A percentile compares a stretch with the other conserved stretches of the same genome.
These are phyloP conservation scores for Funneliformis geosporum DNA, from an alignment of 192 early-diverging fungal species.

Conservation along the genomic window DNA sequence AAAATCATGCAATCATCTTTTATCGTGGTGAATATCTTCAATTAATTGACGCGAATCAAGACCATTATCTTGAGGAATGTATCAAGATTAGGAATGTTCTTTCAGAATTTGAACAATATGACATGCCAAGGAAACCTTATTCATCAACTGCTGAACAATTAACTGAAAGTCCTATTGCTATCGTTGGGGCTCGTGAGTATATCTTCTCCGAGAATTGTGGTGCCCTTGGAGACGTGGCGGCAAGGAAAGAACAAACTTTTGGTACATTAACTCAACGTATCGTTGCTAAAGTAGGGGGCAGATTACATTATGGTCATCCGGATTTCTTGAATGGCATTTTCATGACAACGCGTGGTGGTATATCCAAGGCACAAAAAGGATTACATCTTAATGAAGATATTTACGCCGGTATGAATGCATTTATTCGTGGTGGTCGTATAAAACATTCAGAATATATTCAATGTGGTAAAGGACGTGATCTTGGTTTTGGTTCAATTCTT, in stretches of 20 bases:
- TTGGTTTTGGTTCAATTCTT: constrained; percentile 86
- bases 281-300: constrained; percentile 82
- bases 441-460: constrained; percentile 92
- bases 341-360: constrained; percentile 83
- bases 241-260: constrained; percentile 87
- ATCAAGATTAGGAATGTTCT: constrained; percentile 86
- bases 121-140: constrained; percentile 65
- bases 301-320: constrained; percentile 86
- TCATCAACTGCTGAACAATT: constrained; percentile 60
- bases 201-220: constrained; percentile 87
- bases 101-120: constrained; percentile 81
- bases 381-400: constrained; percentile 92
- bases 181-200: constrained; percentile 84
- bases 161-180: constrained; percentile 67
- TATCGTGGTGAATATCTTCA: constrained; percentile 87
- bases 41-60: constrained; percentile 88
- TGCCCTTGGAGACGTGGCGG: constrained; percentile 82
- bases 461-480: constrained; percentile 88
- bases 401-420: constrained; percentile 89
- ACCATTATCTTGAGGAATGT: constrained; percentile 90
- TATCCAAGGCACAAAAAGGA: constrained; percentile 87
- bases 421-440: constrained; percentile 81
- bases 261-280: constrained; percentile 84
- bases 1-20: constrained; percentile 86
- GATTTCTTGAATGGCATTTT: constrained; percentile 88